Percentiles rank a stretch among this genome's conserved stretches.
These are phyloP conservation scores for Ephemerocybe angulata DNA, from an alignment of 768 basidiomycete genomes.

Conservation along the genomic window DNA sequence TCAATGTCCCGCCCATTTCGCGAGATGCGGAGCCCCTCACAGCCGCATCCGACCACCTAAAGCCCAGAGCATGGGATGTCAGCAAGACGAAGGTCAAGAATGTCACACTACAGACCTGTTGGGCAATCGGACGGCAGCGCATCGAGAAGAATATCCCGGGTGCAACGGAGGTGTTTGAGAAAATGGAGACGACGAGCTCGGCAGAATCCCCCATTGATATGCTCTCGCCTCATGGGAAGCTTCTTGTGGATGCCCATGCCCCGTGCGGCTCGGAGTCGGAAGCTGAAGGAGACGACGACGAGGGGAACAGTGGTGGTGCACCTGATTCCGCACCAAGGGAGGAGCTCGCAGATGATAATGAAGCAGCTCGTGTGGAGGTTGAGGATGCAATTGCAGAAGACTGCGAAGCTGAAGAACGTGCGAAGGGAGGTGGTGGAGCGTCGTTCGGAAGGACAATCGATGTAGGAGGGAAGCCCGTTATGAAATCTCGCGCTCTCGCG, in stretches of 20 bases:
- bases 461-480: not conserved
- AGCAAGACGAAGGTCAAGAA: constrained; percentile 20
- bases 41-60: too few relatives aligned
- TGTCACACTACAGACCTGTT: constrained; percentile 25
- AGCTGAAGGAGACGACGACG: not conserved
- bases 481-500: not conserved
- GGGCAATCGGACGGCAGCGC: constrained; percentile 19
- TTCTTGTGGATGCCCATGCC: not conserved
- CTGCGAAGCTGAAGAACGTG: not conserved
- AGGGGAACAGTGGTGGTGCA: not conserved
- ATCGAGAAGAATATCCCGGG: not conserved
- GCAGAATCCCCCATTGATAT: not conserved
- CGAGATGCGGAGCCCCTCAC: too few relatives aligned
- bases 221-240: not conserved
- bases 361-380: not conserved
- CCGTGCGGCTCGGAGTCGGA: too few relatives aligned
- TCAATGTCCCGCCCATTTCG: too few relatives aligned
- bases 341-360: not conserved
- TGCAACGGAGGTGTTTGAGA: not conserved
- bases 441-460: not conserved
- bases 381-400: not conserved
- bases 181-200: not conserved
- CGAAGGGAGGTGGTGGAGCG: not conserved
- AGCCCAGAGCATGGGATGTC: too few relatives aligned
- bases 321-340: not conserved